Evolutionary conservation across 1,284 basidiomycete genomes (phyloP).

Genomic region (Lentinula novae-zelandiae): DNA sequence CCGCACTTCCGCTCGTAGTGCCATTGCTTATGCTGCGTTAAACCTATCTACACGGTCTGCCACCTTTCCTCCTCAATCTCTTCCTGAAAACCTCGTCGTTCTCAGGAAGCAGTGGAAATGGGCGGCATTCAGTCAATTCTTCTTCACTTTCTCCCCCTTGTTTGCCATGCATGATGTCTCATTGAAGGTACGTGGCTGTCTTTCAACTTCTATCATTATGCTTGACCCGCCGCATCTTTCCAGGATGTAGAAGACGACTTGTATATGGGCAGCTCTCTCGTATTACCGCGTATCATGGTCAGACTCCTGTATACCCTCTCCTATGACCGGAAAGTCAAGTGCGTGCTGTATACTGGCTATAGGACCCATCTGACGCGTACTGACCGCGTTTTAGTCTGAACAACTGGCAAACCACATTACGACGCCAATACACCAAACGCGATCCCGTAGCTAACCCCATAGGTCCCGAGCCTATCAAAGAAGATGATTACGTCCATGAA

Average conservation of each 20-base stretch:
- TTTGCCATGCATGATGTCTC: conserved; percentile 64
- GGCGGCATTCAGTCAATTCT: conserved; percentile 81
- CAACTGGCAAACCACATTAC: conserved; percentile 72
- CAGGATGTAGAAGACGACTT: conserved; percentile 80
- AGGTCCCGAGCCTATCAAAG: conserved; percentile 46
- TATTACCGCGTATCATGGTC: conserved; percentile 70
- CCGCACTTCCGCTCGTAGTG: conserved; percentile 20
- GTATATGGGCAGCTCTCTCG: conserved; percentile 50
- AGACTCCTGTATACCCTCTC: conserved; percentile 68
- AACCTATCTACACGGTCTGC: conserved; percentile 20
- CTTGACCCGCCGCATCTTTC: conserved; percentile 11
- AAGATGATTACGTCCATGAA: conserved; percentile 18
- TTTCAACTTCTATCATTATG: conserved; percentile 14
- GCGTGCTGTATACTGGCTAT: conserved; percentile 29
- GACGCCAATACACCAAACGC: conserved; percentile 68
- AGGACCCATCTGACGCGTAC: conserved; percentile 19
- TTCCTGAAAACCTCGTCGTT: conserved; percentile 39
- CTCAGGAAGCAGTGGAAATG: conserved; percentile 77
- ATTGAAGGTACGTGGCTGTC: conserved; percentile 47
- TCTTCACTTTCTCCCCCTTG: conserved; percentile 68
- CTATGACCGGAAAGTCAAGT: conserved; percentile 80
- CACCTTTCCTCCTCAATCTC: conserved; percentile 30
- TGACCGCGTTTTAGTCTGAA: conserved; percentile 44
- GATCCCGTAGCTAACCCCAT: conserved; percentile 69
- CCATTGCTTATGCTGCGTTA: conserved; percentile 18